Evolutionary conservation across 495 filamentous ascomycete genomes (phyloP).

Genomic region (Parathielavia hyrcaniae): DNA sequence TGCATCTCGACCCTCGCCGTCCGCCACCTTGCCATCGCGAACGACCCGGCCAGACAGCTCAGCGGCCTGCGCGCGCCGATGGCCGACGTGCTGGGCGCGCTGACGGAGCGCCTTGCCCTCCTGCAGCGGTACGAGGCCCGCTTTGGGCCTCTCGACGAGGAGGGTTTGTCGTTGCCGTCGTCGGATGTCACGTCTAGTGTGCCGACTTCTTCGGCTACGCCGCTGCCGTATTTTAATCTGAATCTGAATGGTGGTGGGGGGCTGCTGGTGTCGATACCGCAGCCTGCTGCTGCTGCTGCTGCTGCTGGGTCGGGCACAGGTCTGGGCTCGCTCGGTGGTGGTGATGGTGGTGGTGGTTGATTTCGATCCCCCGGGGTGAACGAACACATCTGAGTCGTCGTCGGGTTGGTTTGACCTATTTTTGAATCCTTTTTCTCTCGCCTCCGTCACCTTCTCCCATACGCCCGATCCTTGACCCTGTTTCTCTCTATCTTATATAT

Average conservation of each 20-base stretch:
- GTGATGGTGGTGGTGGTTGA: too few species aligned
- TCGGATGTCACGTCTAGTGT: not conserved
- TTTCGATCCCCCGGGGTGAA: not conserved
- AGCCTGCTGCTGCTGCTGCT: not conserved
- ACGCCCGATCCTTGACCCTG: too few species aligned
- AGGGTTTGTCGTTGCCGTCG: not conserved
- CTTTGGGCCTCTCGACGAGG: conserved; percentile 34
- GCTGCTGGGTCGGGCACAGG: not conserved
- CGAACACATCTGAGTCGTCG: conserved; percentile 6
- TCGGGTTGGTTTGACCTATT: too few species aligned
- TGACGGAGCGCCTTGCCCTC: conserved; percentile 42
- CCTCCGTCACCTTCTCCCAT: not conserved
- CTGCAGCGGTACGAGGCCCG: conserved; percentile 44
- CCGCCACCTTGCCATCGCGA: conserved; percentile 54
- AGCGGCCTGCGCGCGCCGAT: conserved; percentile 49
- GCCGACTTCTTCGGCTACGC: not conserved
- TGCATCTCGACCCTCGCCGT: conserved; percentile 55
- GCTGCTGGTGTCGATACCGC: not conserved
- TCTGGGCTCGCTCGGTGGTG: too few species aligned
- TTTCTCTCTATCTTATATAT: too few species aligned
- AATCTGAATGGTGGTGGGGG: too few species aligned
- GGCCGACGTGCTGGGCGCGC: conserved; percentile 37
- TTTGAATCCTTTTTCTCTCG: not conserved
- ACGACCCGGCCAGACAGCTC: conserved; percentile 34
- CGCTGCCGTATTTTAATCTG: not conserved